These are phyloP conservation scores for Geranomyces michiganensis DNA, from an alignment of 192 early-diverging fungal genomes.

Conservation along the genomic window DNA sequence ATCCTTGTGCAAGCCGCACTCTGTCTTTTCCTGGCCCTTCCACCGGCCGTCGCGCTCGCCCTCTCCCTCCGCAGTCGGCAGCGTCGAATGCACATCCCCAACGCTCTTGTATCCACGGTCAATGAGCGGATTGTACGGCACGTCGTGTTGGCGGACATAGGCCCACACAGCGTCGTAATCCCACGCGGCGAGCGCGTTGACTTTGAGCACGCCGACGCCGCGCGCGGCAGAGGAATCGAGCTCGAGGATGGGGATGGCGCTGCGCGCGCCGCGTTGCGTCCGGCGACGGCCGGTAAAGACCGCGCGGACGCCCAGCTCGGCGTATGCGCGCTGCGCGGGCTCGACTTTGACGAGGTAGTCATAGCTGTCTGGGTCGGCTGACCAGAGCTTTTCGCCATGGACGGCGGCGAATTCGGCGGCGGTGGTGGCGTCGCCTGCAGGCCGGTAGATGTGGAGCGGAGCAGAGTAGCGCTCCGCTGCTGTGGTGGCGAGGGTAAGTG, in stretches of 20 bases:
- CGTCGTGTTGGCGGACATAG: constrained; percentile 80
- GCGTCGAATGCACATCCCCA: constrained; percentile 92
- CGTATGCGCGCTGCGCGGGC: constrained; percentile 85
- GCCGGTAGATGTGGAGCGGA: constrained; percentile 75
- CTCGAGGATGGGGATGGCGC: constrained; percentile 76
- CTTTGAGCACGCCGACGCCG: constrained; percentile 86
- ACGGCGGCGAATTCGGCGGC: constrained; percentile 68
- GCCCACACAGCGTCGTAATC: constrained; percentile 86
- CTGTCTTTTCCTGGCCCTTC: constrained; percentile 84
- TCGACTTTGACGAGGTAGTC: constrained; percentile 96
- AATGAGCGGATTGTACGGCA: constrained; percentile 87
- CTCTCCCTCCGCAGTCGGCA: constrained; percentile 63
- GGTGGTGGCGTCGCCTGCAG: constrained; percentile 56
- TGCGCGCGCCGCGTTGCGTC: constrained; percentile 82
- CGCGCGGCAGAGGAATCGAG: constrained; percentile 73
- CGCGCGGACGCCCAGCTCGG: constrained; percentile 68
- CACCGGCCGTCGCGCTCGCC: constrained; percentile 89
- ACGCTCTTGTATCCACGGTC: constrained; percentile 91
- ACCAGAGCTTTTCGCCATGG: constrained; percentile 85
- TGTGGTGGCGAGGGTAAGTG: constrained; percentile 73
- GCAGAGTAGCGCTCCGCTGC: constrained; percentile 70
- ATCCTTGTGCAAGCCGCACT: constrained; percentile 96
- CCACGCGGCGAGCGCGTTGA: constrained; percentile 93
- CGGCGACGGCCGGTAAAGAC: constrained; percentile 89
- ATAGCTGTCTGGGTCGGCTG: constrained; percentile 65